Conservation (phyloP, 371 early-diverging fungal genomes). For the Mortierella sp. region DNA sequence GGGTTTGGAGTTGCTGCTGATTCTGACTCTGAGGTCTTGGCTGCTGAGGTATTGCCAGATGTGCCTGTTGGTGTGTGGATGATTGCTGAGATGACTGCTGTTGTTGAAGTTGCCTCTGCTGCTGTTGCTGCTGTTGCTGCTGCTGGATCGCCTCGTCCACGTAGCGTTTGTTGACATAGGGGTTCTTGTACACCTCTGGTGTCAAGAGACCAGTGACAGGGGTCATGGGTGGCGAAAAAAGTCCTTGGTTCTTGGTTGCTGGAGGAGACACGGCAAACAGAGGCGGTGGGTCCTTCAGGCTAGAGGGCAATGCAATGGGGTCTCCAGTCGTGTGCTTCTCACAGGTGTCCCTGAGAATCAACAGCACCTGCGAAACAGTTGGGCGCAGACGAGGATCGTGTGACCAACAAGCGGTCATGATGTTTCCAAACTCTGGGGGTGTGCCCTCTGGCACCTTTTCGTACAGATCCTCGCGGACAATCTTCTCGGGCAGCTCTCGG, state of each 20-base stretch:
- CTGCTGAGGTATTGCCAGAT: background rate
- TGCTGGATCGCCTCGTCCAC: conserved; percentile 38
- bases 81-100: background rate
- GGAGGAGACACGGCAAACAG: conserved; percentile 43
- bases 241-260: conserved; percentile 21
- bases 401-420: conserved; percentile 56
- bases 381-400: conserved; percentile 48
- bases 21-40: background rate
- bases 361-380: conserved; percentile 45
- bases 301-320: conserved; percentile 28
- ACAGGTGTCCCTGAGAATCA: conserved; percentile 45
- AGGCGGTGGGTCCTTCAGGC: conserved; percentile 28
- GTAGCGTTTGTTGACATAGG: conserved; percentile 47
- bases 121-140: conserved; percentile 17
- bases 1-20: conserved; percentile 12
- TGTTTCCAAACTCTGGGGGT: conserved; percentile 40
- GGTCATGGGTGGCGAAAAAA: conserved; percentile 39
- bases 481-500: conserved; percentile 43
- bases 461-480: conserved; percentile 41
- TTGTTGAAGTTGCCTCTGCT: conserved; percentile 7
- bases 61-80: conserved; percentile 13
- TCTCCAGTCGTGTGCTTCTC: conserved; percentile 16
- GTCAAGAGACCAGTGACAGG: conserved; percentile 35
- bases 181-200: conserved; percentile 46
- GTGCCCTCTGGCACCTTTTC: conserved; percentile 48